phyloP scores from a whole-genome alignment of 2,329 filamentous ascomycete species.

The Fusarium nelsonii region DNA sequence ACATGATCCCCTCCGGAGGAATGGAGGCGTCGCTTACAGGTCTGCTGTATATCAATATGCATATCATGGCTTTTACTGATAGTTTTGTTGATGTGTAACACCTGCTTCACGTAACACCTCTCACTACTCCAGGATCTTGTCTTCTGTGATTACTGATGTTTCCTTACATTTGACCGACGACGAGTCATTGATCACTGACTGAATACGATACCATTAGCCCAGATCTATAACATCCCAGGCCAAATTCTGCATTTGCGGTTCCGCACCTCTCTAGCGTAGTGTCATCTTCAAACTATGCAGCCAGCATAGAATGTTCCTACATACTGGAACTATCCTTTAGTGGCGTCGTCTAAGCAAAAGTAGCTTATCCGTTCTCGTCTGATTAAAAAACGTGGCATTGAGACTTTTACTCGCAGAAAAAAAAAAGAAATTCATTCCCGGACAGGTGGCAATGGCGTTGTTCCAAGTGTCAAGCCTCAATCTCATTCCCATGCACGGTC shows the following conservation, averaged over 20 bases:
- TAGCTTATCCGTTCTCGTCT: not conserved
- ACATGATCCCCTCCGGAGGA: not conserved
- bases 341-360: not conserved
- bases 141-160: not conserved
- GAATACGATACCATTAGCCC: not conserved
- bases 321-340: not conserved
- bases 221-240: not conserved
- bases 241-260: slow-evolving; percentile 32
- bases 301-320: not conserved
- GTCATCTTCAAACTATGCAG: not conserved
- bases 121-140: not conserved
- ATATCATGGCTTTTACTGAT: not conserved
- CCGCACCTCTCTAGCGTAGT: slow-evolving; percentile 13
- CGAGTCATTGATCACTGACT: not conserved
- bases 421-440: not conserved
- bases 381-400: slow-evolving; percentile 20
- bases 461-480: not conserved
- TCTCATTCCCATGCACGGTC: not conserved
- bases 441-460: slow-evolving; percentile 10
- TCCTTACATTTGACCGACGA: rapidly evolving
- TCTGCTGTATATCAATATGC: not conserved
- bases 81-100: not conserved
- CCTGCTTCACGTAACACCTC: not conserved
- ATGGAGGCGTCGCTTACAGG: not conserved
- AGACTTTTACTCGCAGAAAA: not conserved